phyloP scores from a whole-genome alignment of 2,329 filamentous ascomycete species.

The Pseudocercospora fuligena region DNA sequence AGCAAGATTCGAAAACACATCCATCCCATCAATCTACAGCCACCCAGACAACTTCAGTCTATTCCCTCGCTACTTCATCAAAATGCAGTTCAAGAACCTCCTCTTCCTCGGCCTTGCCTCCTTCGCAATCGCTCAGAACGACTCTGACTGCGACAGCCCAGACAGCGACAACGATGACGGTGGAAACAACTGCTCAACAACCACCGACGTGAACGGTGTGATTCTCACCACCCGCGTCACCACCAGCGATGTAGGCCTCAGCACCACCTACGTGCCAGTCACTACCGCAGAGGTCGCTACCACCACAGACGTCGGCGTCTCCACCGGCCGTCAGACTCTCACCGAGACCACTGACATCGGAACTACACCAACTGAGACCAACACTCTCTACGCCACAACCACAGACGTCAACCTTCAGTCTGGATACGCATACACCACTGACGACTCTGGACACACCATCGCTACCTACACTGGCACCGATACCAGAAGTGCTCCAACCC shows the following conservation, averaged over 20 bases:
- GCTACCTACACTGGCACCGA: no score
- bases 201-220: constrained; percentile 17
- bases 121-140: constrained; percentile 18
- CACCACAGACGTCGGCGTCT: constrained; percentile 9
- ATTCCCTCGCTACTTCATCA: neutral
- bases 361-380: constrained; percentile 16
- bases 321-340: no score
- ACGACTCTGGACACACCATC: no score
- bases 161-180: constrained; percentile 18
- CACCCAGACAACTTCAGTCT: no score
- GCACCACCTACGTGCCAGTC: constrained; percentile 21
- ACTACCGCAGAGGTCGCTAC: constrained; percentile 14
- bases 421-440: constrained; percentile 24
- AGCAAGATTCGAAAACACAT: no score
- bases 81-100: constrained; percentile 23
- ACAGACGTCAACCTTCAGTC: constrained; percentile 21
- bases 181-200: constrained; percentile 17
- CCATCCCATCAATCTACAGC: no score
- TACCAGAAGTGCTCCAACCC: no score
- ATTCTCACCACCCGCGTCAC: constrained; percentile 15
- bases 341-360: no score
- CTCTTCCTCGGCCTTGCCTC: constrained; percentile 17
- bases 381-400: constrained; percentile 21
- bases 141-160: constrained; percentile 20
- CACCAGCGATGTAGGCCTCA: constrained; percentile 16